Base-by-base conservation (phyloP, 352 stramenopile genomes). In the Pythium aquatile region DNA sequence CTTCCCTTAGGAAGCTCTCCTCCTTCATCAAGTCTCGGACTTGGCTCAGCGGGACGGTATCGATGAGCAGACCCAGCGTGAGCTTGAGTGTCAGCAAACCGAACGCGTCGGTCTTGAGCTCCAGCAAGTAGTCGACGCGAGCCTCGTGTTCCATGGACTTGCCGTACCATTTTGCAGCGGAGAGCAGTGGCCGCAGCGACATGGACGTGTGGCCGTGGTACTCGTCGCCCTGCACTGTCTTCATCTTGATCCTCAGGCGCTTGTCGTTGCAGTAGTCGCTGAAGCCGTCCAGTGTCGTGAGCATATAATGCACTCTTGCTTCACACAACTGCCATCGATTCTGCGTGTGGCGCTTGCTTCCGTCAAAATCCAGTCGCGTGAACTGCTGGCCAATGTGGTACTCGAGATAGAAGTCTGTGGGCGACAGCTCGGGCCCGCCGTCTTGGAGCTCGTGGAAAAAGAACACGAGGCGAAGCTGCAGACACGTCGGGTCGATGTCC, bases 371-470 rank as follows among this genome's bases (percentile, higher is more conserved):
- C 13, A 94, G 56, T 24, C 68, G 73, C 10, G 65, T 75, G 30
- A 91, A 73, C 26, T 66, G 53, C 63, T 94, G 85, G 0, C 83
- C 85, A 6, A 94, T 58, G 44, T 93, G 83, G 49, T 94, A 94
- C 46, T 91, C 83, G 32, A 93, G 70, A 53, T 81, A 90, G 28
- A 91, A 94, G 20, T 93, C 81, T 0, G 79, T 83, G 1, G 83
- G 76, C 6, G 68, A 65, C 35, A 90, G 64, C 1, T 80, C 53
- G 0, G 76, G 77, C 0, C 83, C 80, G 33, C 72, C 83, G 53
- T 94, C 85, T 54, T 94, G 85, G 2, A 94, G 64, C 56, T 94
- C 85, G 52, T 94, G 83, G 56, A 94, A 94, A 69, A 94, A 90
- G 49, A 94, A 85, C 30, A 85, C 74, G 14, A 94, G 52, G 1